Conservation (phyloP, 345 rosid genomes). For the Cardamine occulta region DNA sequence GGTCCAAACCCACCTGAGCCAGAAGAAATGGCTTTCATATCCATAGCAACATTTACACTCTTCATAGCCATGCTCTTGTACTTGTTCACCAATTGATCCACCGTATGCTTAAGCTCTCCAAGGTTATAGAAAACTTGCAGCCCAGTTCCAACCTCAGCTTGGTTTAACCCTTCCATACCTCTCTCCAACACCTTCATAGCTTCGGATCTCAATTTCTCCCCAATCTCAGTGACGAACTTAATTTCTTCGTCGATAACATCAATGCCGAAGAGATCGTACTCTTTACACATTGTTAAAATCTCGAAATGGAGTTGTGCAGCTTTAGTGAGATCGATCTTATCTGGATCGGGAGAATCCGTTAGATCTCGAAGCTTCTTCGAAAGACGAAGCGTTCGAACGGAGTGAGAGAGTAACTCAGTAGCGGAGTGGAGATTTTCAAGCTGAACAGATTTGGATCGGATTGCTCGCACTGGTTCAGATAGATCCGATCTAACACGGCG, state of each 20-base stretch:
- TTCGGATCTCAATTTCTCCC: constrained; percentile 66
- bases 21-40: constrained; percentile 85
- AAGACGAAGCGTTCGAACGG: constrained; percentile 75
- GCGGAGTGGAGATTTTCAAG: constrained; percentile 75
- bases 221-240: constrained; percentile 63
- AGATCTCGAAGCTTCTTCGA: constrained; percentile 87
- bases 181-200: constrained; percentile 88
- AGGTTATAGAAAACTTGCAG: constrained; percentile 95
- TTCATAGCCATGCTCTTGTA: constrained; percentile 81
- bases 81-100: constrained; percentile 80
- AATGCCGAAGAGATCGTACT: constrained; percentile 73
- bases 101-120: constrained; percentile 78
- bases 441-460: constrained; percentile 71
- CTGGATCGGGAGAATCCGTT: constrained; percentile 59
- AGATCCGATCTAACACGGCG: constrained; percentile 86
- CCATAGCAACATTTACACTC: constrained; percentile 76
- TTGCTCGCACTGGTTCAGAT: constrained; percentile 74
- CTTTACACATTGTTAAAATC: constrained; percentile 74
- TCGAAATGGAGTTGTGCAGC: constrained; percentile 92
- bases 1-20: constrained; percentile 71
- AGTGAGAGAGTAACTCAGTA: constrained; percentile 73
- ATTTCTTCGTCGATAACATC: constrained; percentile 81
- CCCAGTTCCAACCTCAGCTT: constrained; percentile 97
- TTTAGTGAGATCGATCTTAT: constrained; percentile 85
- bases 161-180: constrained; percentile 96